Conservation (phyloP, 345 rosid genomes). For the Gynandropsis gynandra region DNA sequence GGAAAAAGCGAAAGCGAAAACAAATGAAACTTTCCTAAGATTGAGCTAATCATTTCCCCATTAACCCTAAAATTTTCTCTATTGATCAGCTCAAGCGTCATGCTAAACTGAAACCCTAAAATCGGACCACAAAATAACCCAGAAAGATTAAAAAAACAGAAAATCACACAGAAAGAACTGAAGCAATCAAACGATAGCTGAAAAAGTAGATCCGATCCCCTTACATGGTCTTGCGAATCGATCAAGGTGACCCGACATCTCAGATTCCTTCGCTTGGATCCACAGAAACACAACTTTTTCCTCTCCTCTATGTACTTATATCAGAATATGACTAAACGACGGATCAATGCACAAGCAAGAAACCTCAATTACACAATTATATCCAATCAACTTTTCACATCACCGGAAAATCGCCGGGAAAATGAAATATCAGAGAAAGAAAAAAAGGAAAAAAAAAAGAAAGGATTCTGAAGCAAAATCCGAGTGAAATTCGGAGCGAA, state of each 20-base stretch:
- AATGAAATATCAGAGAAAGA: constrained; percentile 11
- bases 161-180: neutral
- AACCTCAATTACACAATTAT: neutral
- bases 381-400: constrained; percentile 20
- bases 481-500: too few relatives aligned
- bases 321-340: constrained; percentile 18
- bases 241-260: constrained; percentile 96
- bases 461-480: too few relatives aligned
- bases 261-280: constrained; percentile 17
- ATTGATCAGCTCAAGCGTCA: neutral
- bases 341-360: constrained; percentile 15
- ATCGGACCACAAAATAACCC: constrained; percentile 2
- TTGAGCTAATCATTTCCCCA: neutral
- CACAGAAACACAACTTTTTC: neutral
- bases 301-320: neutral
- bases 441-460: neutral
- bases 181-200: neutral
- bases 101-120: constrained; percentile 29
- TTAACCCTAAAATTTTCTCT: neutral
- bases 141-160: neutral
- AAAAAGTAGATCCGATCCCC: constrained; percentile 23
- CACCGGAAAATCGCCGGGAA: constrained; percentile 14
- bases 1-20: constrained; percentile 13
- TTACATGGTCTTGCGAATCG: constrained; percentile 93
- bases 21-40: neutral